These are phyloP conservation scores for Corchorus olitorius DNA, from an alignment of 345 rosid species.

Conservation along the genomic window DNA sequence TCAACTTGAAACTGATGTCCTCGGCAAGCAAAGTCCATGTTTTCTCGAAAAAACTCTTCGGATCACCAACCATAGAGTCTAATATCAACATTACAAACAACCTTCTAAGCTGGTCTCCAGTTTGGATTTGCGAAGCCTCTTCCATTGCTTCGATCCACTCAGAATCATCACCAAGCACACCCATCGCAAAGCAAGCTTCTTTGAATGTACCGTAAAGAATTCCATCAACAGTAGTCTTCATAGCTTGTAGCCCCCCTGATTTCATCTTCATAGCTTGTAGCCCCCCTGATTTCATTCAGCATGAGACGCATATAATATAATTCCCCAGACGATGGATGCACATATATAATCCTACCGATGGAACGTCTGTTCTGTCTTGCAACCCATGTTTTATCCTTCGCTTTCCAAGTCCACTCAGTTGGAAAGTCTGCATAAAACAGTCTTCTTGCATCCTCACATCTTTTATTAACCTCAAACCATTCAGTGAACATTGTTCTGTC, in stretches of 20 bases:
- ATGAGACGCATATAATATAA: background rate
- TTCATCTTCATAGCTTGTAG: background rate
- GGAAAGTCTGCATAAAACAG: background rate
- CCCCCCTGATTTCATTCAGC: background rate
- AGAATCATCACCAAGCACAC: background rate
- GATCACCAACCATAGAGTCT: background rate
- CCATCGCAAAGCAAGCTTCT: background rate
- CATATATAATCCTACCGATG: background rate
- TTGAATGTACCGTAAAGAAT: background rate
- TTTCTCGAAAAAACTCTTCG: accelerated
- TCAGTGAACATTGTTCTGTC: background rate
- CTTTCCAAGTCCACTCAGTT: background rate
- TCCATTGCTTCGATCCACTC: background rate
- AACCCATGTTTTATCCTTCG: too few species aligned
- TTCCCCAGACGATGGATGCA: background rate
- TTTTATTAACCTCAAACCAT: background rate
- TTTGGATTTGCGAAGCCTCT: background rate
- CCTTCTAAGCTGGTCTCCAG: background rate
- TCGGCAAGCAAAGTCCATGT: background rate
- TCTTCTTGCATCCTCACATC: background rate
- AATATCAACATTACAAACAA: too few species aligned
- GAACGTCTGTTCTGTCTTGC: too few species aligned
- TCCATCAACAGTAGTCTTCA: background rate
- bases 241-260: too few species aligned
- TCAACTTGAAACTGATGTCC: background rate